Base-by-base conservation (phyloP, 805 yeast genomes). In the Metschnikowia shivogae region DNA sequence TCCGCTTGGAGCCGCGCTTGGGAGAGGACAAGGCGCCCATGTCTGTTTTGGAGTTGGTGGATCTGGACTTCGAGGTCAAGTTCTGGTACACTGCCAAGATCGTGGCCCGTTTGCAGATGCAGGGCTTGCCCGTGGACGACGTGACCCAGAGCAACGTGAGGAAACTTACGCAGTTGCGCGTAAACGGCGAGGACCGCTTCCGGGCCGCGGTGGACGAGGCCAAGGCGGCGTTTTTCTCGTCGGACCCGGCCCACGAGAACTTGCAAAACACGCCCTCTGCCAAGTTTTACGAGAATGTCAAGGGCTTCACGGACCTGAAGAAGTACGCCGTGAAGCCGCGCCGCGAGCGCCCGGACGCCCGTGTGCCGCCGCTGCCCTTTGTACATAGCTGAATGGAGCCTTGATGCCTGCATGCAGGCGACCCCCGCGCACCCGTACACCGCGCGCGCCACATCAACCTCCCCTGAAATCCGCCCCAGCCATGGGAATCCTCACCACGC, bases 21-120 rank as follows among this genome's bases (percentile, higher is more conserved):
- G 90, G 93, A 45, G 73, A 70, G 49, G 99, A 93, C 62, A 85
- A 82, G 49, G 96, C 97, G 0, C 90, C 90, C 28, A 93, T 87
- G 74, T 82, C 93, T 0, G 82, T 90, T 7, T 60, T 93, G 43
- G 99, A 93, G 65, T 72, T 93, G 39, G 95, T 92, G 1, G 96
- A 86, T 55, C 61, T 72, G 1, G 69, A 61, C 3, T 66, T 57
- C 47, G 96, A 88, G 60, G 76, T 86, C 73, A 79, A 83, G 55
- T 76, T 81, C 52, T 86, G 95, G 81, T 68, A 80, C 57, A 75
- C 81, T 7, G 96, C 96, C n/a, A 79, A 87, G 63, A 73, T 80
- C 3, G 92, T 86, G 5, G 96, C 95, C n/a, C 76, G 96, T 54
- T 70, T 84, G 43, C 82, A 86, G 65, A 65, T 74, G 40, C 88